Base-by-base conservation (phyloP, 768 basidiomycete genomes). In the Lentinula boryana region DNA sequence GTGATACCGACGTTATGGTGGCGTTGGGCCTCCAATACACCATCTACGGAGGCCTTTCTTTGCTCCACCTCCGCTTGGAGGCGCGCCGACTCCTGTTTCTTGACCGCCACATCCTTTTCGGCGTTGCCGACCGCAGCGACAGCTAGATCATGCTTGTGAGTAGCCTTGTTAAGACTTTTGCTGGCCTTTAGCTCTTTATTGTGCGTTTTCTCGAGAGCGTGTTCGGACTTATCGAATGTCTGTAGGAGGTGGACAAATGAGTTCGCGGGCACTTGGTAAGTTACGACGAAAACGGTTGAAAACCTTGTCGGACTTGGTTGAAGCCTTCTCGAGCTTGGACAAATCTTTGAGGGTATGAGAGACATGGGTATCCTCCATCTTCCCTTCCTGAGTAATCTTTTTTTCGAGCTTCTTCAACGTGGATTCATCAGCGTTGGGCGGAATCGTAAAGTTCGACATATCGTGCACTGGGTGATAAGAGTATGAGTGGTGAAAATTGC, bases 211-310 rank as follows among this genome's bases (percentile, higher is more conserved):
- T 72, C 76, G 35, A 77, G 70, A 5, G 70, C 60, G 65, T 80
- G 79, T 48, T 78, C 74, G 8, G 81, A 77, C 64, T 83, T 81
- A n/a, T 77, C 72, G 21, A 71, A 73, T 4, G 69, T 71, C 82
- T 84, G 66, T 50, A 43, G 56, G 31, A 9, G 16, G 12, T 21
- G 49, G 9, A 16, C 8, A 31, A 49, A 27, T 27, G 38, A 27
- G 35, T 21, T 31, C 9, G 13, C 13, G 18, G n/a, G 38, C 18
- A 46, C 18, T 3, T 15, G 18, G 23, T 40, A 5, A 18, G 32
- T n/a, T 1, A 12, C 10, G 27, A 18, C 15, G 18, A 21, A 18
- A 58, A 18, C 6, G 0, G 15, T 5, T 3, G 13, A 33, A 6
- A 32, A 80, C 79, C 73, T 80, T 82, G 62, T 71, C 64, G 50